phyloP scores from a whole-genome alignment of 2,329 filamentous ascomycete species.

The Tolypocladium pustulatum region DNA sequence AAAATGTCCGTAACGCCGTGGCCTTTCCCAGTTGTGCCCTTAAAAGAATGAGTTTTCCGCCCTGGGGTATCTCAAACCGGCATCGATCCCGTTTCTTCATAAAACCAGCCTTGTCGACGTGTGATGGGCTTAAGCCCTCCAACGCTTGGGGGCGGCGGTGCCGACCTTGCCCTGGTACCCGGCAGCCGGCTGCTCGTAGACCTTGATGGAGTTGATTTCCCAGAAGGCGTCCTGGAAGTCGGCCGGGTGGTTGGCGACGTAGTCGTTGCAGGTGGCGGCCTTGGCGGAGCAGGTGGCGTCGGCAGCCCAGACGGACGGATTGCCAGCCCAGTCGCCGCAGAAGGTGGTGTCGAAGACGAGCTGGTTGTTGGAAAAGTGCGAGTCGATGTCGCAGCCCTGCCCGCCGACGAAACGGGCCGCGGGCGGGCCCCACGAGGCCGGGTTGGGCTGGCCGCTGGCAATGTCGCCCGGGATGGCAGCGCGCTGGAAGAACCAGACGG shows the following conservation, averaged over 20 bases:
- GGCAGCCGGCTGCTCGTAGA: conserved; percentile 31
- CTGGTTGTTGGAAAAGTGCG: conserved; percentile 60
- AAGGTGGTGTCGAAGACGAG: conserved; percentile 78
- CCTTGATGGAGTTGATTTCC: conserved; percentile 61
- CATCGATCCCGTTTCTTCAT: neutral
- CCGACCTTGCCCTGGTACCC: conserved; percentile 1
- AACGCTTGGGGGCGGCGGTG: neutral
- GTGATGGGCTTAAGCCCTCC: neutral
- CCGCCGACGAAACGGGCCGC: conserved; percentile 55
- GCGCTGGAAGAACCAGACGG: conserved; percentile 74
- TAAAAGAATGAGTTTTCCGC: neutral
- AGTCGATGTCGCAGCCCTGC: conserved; percentile 59
- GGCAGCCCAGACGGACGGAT: conserved; percentile 43
- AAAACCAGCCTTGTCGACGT: neutral
- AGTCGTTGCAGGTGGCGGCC: conserved; percentile 58
- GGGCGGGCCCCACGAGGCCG: conserved; percentile 58
- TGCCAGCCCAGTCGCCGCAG: conserved; percentile 80
- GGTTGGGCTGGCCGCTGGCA: conserved; percentile 46
- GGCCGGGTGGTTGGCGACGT: conserved; percentile 58
- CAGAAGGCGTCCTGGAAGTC: conserved; percentile 69
- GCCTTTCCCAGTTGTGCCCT: neutral
- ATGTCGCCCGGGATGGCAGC: conserved; percentile 54
- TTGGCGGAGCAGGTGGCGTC: conserved; percentile 47
- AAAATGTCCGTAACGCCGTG: neutral
- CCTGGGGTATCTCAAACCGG: neutral